Evolutionary conservation across 805 yeast species (phyloP).

Genomic region (Ogataea dorogensis): DNA sequence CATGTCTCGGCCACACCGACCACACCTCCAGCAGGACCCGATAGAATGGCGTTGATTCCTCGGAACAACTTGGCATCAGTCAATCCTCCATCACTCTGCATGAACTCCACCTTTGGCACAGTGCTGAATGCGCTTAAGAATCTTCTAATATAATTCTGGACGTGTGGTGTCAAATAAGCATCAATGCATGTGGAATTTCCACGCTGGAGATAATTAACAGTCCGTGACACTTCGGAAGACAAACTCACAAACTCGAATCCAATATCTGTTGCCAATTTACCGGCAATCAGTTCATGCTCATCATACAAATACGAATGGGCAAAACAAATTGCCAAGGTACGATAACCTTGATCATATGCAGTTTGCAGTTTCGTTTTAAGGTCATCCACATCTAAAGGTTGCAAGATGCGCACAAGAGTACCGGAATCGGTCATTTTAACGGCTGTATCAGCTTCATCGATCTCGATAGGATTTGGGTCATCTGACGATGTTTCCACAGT

Average conservation of each 20-base stretch:
- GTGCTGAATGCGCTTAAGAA: conserved; percentile 34
- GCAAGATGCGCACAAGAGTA: conserved; percentile 22
- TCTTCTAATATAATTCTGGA: conserved; percentile 38
- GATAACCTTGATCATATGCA: conserved; percentile 24
- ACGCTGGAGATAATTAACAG: conserved; percentile 37
- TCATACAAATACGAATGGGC: conserved; percentile 37
- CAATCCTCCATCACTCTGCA: conserved; percentile 59
- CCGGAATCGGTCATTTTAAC: conserved; percentile 22
- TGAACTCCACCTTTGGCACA: conserved; percentile 45
- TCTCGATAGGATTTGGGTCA: conserved; percentile 21
- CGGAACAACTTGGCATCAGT: conserved; percentile 50
- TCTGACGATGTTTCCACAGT: conserved; percentile 28
- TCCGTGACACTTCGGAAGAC: conserved; percentile 37
- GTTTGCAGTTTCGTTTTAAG: conserved; percentile 20
- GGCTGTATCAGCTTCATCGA: conserved; percentile 8
- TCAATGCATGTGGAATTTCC: conserved; percentile 42
- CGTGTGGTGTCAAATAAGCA: conserved; percentile 43
- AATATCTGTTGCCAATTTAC: conserved; percentile 34
- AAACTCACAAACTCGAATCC: conserved; percentile 42
- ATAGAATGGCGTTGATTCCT: conserved; percentile 50
- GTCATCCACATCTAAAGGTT: conserved; percentile 24
- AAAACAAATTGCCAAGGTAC: conserved; percentile 35
- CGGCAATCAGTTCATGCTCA: conserved; percentile 37
- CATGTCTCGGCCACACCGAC: conserved; percentile 56
- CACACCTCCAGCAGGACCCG: conserved; percentile 63